Percentiles rank a stretch among this genome's conserved stretches.
Conservation (phyloP, 371 early-diverging fungal genomes). For the Mucor circinelloides region DNA sequence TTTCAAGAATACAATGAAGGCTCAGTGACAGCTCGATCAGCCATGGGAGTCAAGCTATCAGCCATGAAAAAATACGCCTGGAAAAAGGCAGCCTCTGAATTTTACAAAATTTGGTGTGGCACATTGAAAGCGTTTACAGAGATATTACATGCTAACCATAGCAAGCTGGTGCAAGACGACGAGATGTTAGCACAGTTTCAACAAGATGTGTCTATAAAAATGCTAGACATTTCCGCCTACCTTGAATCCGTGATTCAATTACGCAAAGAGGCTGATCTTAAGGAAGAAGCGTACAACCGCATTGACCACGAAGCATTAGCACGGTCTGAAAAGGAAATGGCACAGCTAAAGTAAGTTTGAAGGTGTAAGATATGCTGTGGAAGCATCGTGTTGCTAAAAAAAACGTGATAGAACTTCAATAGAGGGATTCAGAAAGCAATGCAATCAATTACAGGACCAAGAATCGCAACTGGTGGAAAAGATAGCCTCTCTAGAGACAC, state of each 20-base stretch:
- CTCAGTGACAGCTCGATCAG: neutral
- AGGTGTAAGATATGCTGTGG: too few relatives aligned
- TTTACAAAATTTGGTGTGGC: neutral
- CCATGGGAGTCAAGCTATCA: neutral
- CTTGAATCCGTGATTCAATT: neutral
- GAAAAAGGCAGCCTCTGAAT: neutral
- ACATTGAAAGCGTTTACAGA: neutral
- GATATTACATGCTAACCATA: neutral
- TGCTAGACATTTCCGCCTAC: neutral
- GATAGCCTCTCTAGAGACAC: neutral
- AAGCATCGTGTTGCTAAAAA: neutral
- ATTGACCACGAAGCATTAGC: neutral
- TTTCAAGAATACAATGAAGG: constrained; percentile 8
- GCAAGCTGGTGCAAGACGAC: neutral
- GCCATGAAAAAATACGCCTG: constrained; percentile 2
- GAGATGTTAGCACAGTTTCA: neutral
- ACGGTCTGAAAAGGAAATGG: neutral
- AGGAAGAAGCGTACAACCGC: neutral
- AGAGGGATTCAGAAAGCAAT: neutral
- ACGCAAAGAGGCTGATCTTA: neutral
- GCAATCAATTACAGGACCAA: neutral
- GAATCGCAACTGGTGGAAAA: neutral
- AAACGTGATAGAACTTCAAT: neutral
- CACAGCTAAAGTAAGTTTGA: neutral
- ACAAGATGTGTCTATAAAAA: neutral